Percentiles rank a stretch among this genome's conserved stretches.
These are phyloP conservation scores for Quercus aquifolioides DNA, from an alignment of 306 rosid genomes.

Conservation along the genomic window DNA sequence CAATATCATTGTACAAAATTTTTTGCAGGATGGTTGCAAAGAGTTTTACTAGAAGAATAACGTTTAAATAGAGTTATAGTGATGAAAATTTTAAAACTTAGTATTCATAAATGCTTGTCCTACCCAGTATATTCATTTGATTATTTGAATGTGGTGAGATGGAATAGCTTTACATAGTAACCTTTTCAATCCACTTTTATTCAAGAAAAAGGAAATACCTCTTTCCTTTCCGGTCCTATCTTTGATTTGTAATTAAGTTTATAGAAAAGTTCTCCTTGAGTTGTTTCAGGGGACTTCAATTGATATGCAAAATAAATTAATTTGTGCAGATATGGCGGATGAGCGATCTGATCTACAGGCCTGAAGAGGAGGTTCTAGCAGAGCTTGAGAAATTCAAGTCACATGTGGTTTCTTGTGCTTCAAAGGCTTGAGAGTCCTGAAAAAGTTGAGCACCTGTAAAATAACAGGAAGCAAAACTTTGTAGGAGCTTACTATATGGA, in stretches of 20 bases:
- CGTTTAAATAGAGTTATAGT: not conserved
- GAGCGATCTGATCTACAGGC: constrained; percentile 94
- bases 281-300: not conserved
- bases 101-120: not conserved
- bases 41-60: not conserved
- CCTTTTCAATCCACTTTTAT: not conserved
- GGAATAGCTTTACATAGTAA: not conserved
- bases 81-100: not conserved
- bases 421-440: constrained; percentile 51
- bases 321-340: constrained; percentile 94
- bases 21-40: not conserved
- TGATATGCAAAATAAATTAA: not conserved
- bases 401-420: constrained; percentile 77
- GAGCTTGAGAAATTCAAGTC: constrained; percentile 97
- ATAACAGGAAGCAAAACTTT: not conserved
- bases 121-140: not conserved
- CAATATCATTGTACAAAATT: not conserved
- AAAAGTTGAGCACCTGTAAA: not conserved
- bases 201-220: not conserved
- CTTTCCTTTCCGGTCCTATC: not conserved
- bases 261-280: not conserved
- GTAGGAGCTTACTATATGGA: not conserved
- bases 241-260: not conserved
- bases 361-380: constrained; percentile 90
- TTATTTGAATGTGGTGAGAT: not conserved